phyloP scores from a whole-genome alignment of 2,329 filamentous ascomycete genomes.

The Pyrenochaeta sp. region DNA sequence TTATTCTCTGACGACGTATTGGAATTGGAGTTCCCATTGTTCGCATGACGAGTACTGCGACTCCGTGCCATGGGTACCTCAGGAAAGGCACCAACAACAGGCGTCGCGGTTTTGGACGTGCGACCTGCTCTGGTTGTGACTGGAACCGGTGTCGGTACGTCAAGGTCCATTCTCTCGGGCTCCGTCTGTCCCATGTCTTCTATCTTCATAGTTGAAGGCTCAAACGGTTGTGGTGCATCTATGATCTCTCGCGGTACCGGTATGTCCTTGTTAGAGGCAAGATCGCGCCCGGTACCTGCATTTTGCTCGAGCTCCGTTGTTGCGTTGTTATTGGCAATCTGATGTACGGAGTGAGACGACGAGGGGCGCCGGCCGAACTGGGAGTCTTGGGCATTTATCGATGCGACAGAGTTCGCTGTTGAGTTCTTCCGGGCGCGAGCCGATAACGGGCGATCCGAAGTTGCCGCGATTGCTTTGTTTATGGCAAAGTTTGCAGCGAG shows the following conservation, averaged over 20 bases:
- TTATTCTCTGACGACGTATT: constrained; percentile 52
- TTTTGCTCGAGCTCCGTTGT: constrained; percentile 46
- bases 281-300: constrained; percentile 35
- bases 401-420: constrained; percentile 48
- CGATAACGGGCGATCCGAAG: constrained; percentile 67
- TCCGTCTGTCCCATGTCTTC: constrained; percentile 61
- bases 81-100: constrained; percentile 54
- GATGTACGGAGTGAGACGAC: constrained; percentile 47
- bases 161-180: constrained; percentile 50
- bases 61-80: constrained; percentile 53
- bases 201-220: constrained; percentile 60
- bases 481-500: constrained; percentile 70
- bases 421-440: constrained; percentile 81
- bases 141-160: constrained; percentile 38
- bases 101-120: constrained; percentile 59
- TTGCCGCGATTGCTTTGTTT: constrained; percentile 62
- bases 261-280: constrained; percentile 29
- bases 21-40: constrained; percentile 46
- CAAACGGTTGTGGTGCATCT: constrained; percentile 45
- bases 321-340: constrained; percentile 34
- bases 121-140: constrained; percentile 50
- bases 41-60: constrained; percentile 53
- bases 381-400: constrained; percentile 60
- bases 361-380: constrained; percentile 41
- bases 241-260: constrained; percentile 42